Conservation (phyloP, 176 grass and related monocot species). For the Elaeis guineensis region DNA sequence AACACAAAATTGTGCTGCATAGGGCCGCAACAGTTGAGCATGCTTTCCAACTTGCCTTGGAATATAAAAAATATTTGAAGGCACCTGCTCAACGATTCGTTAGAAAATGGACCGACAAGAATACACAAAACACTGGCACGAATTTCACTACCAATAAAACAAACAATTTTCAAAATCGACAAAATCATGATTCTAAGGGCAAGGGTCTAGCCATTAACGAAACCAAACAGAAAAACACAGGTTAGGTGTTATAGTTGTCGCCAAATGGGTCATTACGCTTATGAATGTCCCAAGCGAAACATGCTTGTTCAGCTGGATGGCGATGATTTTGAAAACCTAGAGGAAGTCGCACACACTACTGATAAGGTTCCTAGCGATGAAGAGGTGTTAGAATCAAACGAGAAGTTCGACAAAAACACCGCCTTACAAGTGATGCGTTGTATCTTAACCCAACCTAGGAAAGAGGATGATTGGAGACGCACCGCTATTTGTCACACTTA, state of each 20-base stretch:
- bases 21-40: too few species aligned
- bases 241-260: too few species aligned
- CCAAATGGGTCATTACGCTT: too few species aligned
- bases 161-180: too few species aligned
- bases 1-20: too few species aligned
- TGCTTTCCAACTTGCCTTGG: too few species aligned
- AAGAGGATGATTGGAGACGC: not conserved
- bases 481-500: not conserved
- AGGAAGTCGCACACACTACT: not conserved
- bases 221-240: too few species aligned
- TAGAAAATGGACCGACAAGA: not conserved
- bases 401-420: not conserved
- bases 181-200: too few species aligned
- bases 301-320: not conserved
- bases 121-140: too few species aligned
- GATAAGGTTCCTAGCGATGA: not conserved
- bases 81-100: not conserved
- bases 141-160: too few species aligned
- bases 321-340: not conserved
- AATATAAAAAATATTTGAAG: not conserved
- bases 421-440: not conserved
- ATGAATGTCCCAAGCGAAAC: not conserved
- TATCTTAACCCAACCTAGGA: not conserved
- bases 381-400: not conserved
- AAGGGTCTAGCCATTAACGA: too few species aligned